These are phyloP conservation scores for Acanthamoeba culbertsoni DNA, from an alignment of 208 protist species.

Conservation along the genomic window DNA sequence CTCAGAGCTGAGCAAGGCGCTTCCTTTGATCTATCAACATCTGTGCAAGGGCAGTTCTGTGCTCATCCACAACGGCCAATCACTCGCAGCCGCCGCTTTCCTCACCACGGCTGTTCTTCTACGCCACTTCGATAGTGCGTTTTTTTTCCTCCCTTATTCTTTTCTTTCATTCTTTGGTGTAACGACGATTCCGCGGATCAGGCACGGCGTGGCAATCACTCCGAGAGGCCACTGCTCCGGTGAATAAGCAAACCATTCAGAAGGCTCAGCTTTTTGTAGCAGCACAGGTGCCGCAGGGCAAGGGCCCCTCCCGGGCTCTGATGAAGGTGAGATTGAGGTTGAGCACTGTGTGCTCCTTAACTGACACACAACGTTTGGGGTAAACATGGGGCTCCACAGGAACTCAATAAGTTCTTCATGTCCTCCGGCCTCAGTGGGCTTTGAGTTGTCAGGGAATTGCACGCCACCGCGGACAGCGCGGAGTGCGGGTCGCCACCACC, in stretches of 20 bases:
- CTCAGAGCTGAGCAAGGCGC: neutral
- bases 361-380: neutral
- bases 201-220: neutral
- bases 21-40: neutral
- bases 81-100: neutral
- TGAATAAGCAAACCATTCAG: neutral
- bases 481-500: too few relatives aligned
- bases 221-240: neutral
- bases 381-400: too few relatives aligned
- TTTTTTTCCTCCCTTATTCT: neutral
- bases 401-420: constrained; percentile 58
- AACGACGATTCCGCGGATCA: neutral
- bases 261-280: neutral
- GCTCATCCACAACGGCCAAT: neutral
- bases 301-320: constrained; percentile 6
- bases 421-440: neutral
- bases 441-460: neutral
- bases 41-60: neutral
- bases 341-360: neutral
- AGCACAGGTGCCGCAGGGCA: constrained; percentile 1
- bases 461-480: too few relatives aligned
- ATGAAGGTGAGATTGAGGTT: constrained; percentile 1
- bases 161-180: neutral
- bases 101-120: neutral
- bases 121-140: neutral